phyloP scores from a whole-genome alignment of 202 grass and related monocot genomes.

The Bolboschoenoplectus hybrid region DNA sequence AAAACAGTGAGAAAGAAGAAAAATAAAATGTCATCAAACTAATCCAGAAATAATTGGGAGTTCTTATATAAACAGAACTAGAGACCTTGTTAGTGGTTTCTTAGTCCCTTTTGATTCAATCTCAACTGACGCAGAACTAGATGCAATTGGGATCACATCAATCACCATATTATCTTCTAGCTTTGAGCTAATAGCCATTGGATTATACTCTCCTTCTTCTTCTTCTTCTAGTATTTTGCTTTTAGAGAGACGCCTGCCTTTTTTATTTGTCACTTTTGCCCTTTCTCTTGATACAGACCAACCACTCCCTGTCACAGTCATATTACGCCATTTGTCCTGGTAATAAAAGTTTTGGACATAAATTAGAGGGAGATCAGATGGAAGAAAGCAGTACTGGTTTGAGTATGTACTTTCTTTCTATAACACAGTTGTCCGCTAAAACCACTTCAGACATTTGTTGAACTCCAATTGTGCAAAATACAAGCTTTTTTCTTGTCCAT shows the following conservation, averaged over 20 bases:
- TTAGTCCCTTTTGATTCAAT: conserved; percentile 23
- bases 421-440: not conserved
- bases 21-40: not conserved
- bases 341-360: not conserved
- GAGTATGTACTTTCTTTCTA: not conserved
- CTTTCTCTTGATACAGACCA: conserved; percentile 88
- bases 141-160: conserved; percentile 61
- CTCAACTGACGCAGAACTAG: conserved; percentile 46
- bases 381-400: not conserved
- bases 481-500: not conserved
- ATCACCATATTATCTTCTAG: conserved; percentile 44
- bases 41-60: not conserved
- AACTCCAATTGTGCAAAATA: not conserved
- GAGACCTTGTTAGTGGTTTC: conserved; percentile 27
- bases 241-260: conserved; percentile 49
- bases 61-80: not conserved
- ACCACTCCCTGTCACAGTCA: conserved; percentile 67
- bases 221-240: conserved; percentile 34
- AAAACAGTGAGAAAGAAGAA: not conserved
- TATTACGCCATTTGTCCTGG: conserved; percentile 97
- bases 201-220: conserved; percentile 18
- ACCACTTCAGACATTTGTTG: not conserved
- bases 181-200: conserved; percentile 46
- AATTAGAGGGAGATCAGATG: not conserved
- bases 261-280: conserved; percentile 57